phyloP scores from a whole-genome alignment of 805 yeast genomes.

The Vanderwaltozyma polyspora region DNA sequence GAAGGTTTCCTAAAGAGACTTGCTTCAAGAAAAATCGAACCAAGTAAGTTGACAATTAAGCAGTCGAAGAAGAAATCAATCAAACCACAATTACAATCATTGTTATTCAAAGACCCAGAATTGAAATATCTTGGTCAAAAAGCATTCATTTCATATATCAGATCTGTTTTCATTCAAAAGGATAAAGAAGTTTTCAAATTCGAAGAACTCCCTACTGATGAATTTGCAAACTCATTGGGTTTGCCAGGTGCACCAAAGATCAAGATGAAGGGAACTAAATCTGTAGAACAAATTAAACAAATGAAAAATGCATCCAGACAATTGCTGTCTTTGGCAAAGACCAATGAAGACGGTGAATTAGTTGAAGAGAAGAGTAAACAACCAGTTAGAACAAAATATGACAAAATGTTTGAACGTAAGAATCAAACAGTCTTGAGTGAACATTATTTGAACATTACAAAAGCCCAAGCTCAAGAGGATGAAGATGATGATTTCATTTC shows the following conservation, averaged over 20 bases:
- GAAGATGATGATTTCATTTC: conserved; percentile 64
- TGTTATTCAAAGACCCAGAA: conserved; percentile 85
- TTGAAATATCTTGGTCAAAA: conserved; percentile 90
- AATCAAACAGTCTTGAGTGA: conserved; percentile 88
- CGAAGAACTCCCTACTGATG: conserved; percentile 67
- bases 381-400: conserved; percentile 73
- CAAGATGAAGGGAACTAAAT: conserved; percentile 46
- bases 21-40: conserved; percentile 51
- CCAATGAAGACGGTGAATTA: conserved; percentile 54
- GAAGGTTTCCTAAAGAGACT: conserved; percentile 60
- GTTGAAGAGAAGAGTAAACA: conserved; percentile 25
- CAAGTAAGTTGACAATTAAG: conserved; percentile 63
- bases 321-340: conserved; percentile 43
- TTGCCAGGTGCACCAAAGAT: conserved; percentile 94
- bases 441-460: conserved; percentile 69
- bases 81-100: conserved; percentile 72
- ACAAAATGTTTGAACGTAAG: conserved; percentile 88
- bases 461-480: conserved; percentile 34
- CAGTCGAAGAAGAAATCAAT: conserved; percentile 62
- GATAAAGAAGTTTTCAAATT: conserved; percentile 80
- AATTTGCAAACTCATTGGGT: conserved; percentile 79
- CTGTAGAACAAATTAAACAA: conserved; percentile 43
- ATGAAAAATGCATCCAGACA: conserved; percentile 74
- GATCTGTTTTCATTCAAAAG: conserved; percentile 74
- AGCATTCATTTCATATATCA: conserved; percentile 84